Base-by-base conservation (phyloP, 805 yeast genomes). In the Yarrowia alimentaria region DNA sequence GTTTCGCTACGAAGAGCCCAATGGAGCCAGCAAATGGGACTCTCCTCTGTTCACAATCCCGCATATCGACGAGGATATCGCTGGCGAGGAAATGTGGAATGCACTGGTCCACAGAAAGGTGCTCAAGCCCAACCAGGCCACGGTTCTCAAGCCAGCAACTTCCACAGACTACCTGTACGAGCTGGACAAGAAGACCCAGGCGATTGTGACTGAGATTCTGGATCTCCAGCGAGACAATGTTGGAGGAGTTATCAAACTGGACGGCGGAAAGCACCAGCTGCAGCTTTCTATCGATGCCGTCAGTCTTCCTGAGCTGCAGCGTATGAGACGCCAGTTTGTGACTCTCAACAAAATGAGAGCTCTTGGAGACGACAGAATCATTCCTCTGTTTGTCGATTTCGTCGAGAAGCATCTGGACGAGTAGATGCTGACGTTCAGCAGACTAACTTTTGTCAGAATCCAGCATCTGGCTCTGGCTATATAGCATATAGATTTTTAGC, bases 1-100 rank as follows among this genome's bases (percentile, higher is more conserved):
- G 3, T 85, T 89, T 79, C 68, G 99, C 54, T 93, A 82, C 62
- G 99, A 93, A 66, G 99, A 93, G 64, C 99, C 99, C 0, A 84
- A 87, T 62, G 80, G 81, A 24, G 77, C 78, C 60, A 78, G 83
- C 20, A 70, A 96, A 54, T 93, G 99, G 99, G 99, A 93, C 62
- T 80, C 95, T 4, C 99, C 99, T 5, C 68, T 91, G 55, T 81
- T 89, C 61, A 79, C 87, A 0, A 66, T 90, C 1, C 76, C 80
- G 3, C 75, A 71, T 59, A 79, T 76, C 43, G 81, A 82, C 24
- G 70, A 69, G 3, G 67, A 66, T 3, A 61, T 82, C 19, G 85
- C 89, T 0, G 64, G 83, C 16, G 83, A 82, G 1, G 85, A 79
- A 13, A 75, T 93, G 1, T 67, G 70, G 65, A 70, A 70, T 16